Conservation (phyloP, 495 filamentous ascomycete genomes). For the Penicillium odoratum region DNA sequence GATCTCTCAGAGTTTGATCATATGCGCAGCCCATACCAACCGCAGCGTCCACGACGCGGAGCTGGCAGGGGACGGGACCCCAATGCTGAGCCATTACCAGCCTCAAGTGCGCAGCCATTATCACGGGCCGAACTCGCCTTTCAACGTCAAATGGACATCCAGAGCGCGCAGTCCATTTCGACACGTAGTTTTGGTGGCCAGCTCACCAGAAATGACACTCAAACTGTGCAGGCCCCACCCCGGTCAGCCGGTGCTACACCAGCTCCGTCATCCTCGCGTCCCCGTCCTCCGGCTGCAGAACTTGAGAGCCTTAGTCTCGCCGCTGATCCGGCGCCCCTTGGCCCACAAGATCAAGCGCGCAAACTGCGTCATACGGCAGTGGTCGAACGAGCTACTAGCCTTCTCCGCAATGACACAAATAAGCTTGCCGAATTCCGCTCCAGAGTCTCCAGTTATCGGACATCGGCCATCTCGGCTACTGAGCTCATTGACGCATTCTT, state of each 20-base stretch:
- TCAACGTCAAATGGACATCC: constrained; percentile 89
- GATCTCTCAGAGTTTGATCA: constrained; percentile 81
- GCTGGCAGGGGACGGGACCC: constrained; percentile 69
- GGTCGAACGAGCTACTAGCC: constrained; percentile 75
- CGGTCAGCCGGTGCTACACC: constrained; percentile 41
- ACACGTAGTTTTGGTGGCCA: constrained; percentile 80
- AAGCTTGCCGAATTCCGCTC: constrained; percentile 77
- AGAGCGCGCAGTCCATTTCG: constrained; percentile 76
- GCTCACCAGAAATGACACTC: constrained; percentile 58
- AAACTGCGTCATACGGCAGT: constrained; percentile 72
- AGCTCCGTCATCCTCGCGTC: constrained; percentile 39
- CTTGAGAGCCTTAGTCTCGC: constrained; percentile 39
- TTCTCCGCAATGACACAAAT: constrained; percentile 69
- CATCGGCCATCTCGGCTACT: constrained; percentile 62
- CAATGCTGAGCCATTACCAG: constrained; percentile 75
- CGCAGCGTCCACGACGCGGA: constrained; percentile 57
- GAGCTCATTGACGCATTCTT: constrained; percentile 81
- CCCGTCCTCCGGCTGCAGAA: constrained; percentile 42
- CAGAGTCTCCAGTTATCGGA: constrained; percentile 73
- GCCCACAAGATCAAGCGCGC: constrained; percentile 77
- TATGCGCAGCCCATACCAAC: constrained; percentile 68
- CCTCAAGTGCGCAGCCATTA: constrained; percentile 78
- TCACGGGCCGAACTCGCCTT: constrained; percentile 87
- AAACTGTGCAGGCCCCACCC: constrained; percentile 43
- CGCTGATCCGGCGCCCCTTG: constrained; percentile 39